Evolutionary conservation across 805 yeast species (phyloP).

Genomic region (Saccharomycopsis fodiens): DNA sequence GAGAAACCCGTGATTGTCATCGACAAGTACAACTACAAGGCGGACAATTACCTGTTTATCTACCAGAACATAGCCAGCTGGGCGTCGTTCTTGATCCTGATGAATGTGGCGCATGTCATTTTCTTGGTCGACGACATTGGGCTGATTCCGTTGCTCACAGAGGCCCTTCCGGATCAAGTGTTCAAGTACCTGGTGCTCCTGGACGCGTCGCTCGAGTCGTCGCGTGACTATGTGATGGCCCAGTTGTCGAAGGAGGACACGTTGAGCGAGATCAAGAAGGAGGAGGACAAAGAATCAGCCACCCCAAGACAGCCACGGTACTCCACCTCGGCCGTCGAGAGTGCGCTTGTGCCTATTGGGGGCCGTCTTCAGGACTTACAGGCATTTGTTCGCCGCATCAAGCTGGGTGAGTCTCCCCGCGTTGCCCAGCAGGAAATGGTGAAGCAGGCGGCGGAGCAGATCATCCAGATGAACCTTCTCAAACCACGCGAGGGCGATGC

Average conservation of each 20-base stretch:
- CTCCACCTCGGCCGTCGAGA: constrained; percentile 32
- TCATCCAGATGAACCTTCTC: constrained; percentile 68
- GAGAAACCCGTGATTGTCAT: constrained; percentile 80
- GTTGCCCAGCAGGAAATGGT: constrained; percentile 77
- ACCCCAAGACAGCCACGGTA: constrained; percentile 1
- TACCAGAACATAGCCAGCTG: constrained; percentile 78
- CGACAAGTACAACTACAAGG: constrained; percentile 56
- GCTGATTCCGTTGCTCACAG: constrained; percentile 55
- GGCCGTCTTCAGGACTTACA: constrained; percentile 94
- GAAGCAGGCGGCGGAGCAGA: constrained; percentile 78
- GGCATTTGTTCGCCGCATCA: constrained; percentile 78
- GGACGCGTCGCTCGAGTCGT: constrained; percentile 71
- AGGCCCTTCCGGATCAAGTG: constrained; percentile 79
- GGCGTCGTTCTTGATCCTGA: constrained; percentile 70
- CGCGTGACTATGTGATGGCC: constrained; percentile 59
- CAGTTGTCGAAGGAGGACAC: constrained; percentile 36
- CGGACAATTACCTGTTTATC: constrained; percentile 56
- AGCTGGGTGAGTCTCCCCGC: constrained; percentile 76
- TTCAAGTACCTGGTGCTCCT: constrained; percentile 67
- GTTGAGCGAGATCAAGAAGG: constrained; percentile 20
- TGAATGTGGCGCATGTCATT: constrained; percentile 84
- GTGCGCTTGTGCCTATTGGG: constrained; percentile 69
- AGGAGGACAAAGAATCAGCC: constrained; percentile 21
- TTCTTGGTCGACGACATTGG: constrained; percentile 83
- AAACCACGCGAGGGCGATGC: constrained; percentile 33